These are phyloP conservation scores for Chaetomium globosum DNA, from an alignment of 2,329 filamentous ascomycete species.

Conservation along the genomic window DNA sequence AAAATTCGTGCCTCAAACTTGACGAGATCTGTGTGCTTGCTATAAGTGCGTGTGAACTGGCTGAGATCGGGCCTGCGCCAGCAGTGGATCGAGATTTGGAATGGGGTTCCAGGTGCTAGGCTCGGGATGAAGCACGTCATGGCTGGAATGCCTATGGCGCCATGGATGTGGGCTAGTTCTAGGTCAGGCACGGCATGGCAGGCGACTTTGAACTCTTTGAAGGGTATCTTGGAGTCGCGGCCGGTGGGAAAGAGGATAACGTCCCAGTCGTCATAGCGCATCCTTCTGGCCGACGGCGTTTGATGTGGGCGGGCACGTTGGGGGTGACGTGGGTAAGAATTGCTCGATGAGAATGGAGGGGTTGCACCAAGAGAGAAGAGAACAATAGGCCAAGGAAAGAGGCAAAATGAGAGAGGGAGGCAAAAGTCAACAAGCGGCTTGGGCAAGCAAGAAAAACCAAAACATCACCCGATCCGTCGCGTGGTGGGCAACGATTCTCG, in stretches of 20 bases:
- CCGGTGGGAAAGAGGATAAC: conserved; percentile 72
- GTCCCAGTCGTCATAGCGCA: conserved; percentile 89
- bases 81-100: conserved; percentile 74
- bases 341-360: conserved; percentile 25
- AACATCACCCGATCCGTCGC: conserved; percentile 7
- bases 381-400: conserved; percentile 19
- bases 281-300: conserved; percentile 43
- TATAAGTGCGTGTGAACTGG: conserved; percentile 58
- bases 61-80: conserved; percentile 67
- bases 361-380: conserved; percentile 13
- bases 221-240: conserved; percentile 63
- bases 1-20: conserved; percentile 69
- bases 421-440: neutral
- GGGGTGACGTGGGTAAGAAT: conserved; percentile 9
- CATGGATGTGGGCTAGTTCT: conserved; percentile 57
- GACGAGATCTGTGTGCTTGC: conserved; percentile 58
- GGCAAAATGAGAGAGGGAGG: neutral
- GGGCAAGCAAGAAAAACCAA: conserved; percentile 24
- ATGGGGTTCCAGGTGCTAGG: conserved; percentile 58
- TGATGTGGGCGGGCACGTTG: conserved; percentile 34
- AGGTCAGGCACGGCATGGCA: conserved; percentile 68
- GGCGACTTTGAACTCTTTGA: conserved; percentile 80
- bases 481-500: conserved; percentile 14
- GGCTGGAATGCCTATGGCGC: conserved; percentile 59
- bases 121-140: conserved; percentile 74